Conservation (phyloP, 179 eudicot species). For the Beta macrorhiza region DNA sequence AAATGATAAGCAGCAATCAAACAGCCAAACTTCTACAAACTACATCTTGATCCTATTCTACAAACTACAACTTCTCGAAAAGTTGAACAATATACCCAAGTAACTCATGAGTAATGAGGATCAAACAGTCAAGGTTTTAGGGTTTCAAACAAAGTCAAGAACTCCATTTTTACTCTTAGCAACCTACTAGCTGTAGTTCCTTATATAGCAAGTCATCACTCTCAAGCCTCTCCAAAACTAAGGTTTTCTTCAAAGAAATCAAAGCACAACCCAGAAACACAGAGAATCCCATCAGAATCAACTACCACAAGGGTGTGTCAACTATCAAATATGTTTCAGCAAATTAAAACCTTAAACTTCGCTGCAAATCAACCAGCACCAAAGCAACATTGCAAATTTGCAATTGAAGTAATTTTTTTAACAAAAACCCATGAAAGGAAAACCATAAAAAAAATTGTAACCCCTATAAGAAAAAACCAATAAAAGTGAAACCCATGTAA, state of each 20-base stretch:
- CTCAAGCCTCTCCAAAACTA: background rate
- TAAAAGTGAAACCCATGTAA: too few relatives aligned
- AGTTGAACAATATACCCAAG: background rate
- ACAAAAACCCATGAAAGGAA: too few relatives aligned
- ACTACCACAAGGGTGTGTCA: background rate
- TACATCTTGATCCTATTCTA: constrained; percentile 1
- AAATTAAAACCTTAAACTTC: constrained; percentile 11
- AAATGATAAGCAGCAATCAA: background rate
- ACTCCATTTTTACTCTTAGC: background rate
- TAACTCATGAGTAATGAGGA: background rate
- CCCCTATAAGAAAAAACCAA: too few relatives aligned
- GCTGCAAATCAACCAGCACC: background rate
- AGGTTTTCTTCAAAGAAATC: constrained; percentile 4
- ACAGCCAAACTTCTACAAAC: constrained; percentile 2
- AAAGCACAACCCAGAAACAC: constrained; percentile 7
- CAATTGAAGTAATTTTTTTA: too few relatives aligned
- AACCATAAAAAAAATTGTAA: too few relatives aligned
- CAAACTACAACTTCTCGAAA: background rate
- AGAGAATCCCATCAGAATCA: background rate
- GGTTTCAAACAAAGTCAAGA: background rate
- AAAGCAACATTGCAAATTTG: constrained; percentile 7
- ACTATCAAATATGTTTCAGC: background rate
- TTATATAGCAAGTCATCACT: background rate
- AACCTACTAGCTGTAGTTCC: background rate
- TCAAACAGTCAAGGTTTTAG: background rate